Evolutionary conservation across 257 asterid genomes (phyloP).

Genomic region (Craterostigma plantagineum): DNA sequence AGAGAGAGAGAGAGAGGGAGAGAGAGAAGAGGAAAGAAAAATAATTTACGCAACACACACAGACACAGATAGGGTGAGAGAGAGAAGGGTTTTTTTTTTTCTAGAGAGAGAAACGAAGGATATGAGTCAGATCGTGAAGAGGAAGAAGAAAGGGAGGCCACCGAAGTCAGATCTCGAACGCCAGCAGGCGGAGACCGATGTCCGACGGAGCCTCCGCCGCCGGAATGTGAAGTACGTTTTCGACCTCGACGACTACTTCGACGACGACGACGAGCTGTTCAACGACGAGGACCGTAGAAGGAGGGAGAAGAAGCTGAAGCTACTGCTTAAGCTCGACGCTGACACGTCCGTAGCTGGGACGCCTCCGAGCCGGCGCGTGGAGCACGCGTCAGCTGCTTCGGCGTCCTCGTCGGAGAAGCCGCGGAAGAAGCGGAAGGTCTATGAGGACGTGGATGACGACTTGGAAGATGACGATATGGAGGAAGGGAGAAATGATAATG

Average conservation of each 20-base stretch:
- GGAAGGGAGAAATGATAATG: constrained; percentile 25
- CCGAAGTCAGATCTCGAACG: constrained; percentile 42
- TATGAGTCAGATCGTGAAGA: constrained; percentile 90
- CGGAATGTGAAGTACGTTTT: constrained; percentile 79
- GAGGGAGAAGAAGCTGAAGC: constrained; percentile 71
- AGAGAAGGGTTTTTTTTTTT: constrained; percentile 15
- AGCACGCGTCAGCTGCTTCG: constrained; percentile 30
- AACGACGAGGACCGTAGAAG: constrained; percentile 54
- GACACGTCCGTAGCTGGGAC: constrained; percentile 11
- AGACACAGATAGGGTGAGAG: constrained; percentile 23
- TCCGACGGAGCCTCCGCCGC: constrained; percentile 78
- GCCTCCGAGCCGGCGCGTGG: constrained; percentile 26
- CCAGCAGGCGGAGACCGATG: constrained; percentile 29
- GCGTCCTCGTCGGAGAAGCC: constrained; percentile 31
- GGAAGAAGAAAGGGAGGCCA: constrained; percentile 91
- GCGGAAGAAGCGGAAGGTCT: constrained; percentile 57
- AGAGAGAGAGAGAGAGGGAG: too few relatives aligned
- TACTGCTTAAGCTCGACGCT: constrained; percentile 37
- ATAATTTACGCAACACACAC: neutral
- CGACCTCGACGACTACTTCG: constrained; percentile 89
- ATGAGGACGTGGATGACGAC: constrained; percentile 16
- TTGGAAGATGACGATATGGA: constrained; percentile 15
- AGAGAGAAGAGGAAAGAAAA: too few relatives aligned
- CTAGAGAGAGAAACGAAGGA: constrained; percentile 6
- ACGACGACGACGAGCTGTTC: constrained; percentile 78